A percentile compares a stretch with the other conserved stretches of the same genome.
These are phyloP conservation scores for Rhododendron simsii DNA, from an alignment of 148 eudicot species.

Conservation along the genomic window DNA sequence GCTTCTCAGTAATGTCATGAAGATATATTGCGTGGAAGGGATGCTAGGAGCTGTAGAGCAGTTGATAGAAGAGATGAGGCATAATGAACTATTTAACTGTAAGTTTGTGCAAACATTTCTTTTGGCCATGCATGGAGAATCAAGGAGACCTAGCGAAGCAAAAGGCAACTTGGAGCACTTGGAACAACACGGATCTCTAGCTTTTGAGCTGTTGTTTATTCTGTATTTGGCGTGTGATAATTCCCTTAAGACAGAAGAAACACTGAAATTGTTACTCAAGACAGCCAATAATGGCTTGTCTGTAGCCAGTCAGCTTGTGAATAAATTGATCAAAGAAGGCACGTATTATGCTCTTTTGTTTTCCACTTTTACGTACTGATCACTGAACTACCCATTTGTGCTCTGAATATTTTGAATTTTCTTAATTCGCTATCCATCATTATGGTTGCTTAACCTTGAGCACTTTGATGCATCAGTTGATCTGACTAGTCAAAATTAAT, in stretches of 20 bases:
- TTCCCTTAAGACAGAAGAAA: constrained; percentile 31
- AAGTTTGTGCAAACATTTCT: constrained; percentile 43
- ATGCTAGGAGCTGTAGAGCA: constrained; percentile 53
- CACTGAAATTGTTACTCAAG: constrained; percentile 44
- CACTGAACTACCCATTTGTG: not conserved
- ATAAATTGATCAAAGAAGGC: constrained; percentile 58
- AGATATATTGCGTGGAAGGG: constrained; percentile 63
- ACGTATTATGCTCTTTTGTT: constrained; percentile 1
- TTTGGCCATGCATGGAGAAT: constrained; percentile 27
- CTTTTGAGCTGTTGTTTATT: constrained; percentile 54
- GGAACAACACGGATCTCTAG: constrained; percentile 34
- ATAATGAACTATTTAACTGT: constrained; percentile 25
- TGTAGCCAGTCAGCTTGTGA: constrained; percentile 51
- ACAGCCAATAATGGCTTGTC: constrained; percentile 53
- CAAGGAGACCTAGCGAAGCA: constrained; percentile 15
- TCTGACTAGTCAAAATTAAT: not conserved
- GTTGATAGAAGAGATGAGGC: constrained; percentile 43
- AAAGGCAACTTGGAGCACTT: constrained; percentile 27
- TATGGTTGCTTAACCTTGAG: not conserved
- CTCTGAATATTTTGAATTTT: not conserved
- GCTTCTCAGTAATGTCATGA: constrained; percentile 53
- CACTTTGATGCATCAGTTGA: not conserved
- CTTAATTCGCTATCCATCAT: not conserved
- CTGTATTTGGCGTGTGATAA: constrained; percentile 46
- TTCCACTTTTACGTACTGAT: not conserved